These are phyloP conservation scores for Wickerhamomyces rabaulensis DNA, from an alignment of 805 yeast genomes.

Conservation along the genomic window DNA sequence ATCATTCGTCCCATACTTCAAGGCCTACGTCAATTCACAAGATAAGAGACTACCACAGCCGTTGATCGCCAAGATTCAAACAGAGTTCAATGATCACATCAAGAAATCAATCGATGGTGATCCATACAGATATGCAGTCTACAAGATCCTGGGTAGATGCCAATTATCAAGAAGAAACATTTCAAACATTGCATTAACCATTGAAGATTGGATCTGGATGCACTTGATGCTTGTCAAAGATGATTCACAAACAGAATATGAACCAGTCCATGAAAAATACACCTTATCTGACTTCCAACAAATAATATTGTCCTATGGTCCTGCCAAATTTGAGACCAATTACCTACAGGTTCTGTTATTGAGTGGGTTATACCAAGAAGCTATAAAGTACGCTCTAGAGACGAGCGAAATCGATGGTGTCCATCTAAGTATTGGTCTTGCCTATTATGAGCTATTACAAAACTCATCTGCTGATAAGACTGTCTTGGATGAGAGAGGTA, in stretches of 20 bases:
- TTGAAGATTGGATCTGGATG: conserved; percentile 97
- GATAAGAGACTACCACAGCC: conserved; percentile 58
- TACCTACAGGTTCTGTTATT: conserved; percentile 71
- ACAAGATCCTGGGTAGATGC: conserved; percentile 90
- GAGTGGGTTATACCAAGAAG: conserved; percentile 77
- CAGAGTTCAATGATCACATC: conserved; percentile 82
- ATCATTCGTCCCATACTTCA: conserved; percentile 74
- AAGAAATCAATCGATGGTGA: conserved; percentile 66
- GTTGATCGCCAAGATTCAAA: conserved; percentile 59
- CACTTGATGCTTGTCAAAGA: conserved; percentile 76
- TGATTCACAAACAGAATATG: conserved; percentile 35
- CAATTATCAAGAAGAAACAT: conserved; percentile 58
- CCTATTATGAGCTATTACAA: conserved; percentile 64
- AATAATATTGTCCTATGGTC: conserved; percentile 65
- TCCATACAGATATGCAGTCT: conserved; percentile 86
- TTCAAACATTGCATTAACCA: conserved; percentile 64
- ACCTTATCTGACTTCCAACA: conserved; percentile 70
- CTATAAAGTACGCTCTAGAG: conserved; percentile 58
- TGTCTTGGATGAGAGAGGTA: conserved; percentile 28
- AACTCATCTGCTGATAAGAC: conserved; percentile 30
- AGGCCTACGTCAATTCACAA: conserved; percentile 55
- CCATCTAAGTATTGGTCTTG: conserved; percentile 79
- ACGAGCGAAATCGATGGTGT: conserved; percentile 80
- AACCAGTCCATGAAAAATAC: conserved; percentile 64
- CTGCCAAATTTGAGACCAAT: conserved; percentile 61